A percentile compares a stretch with the other conserved stretches of the same genome.
Evolutionary conservation across 2,329 filamentous ascomycete genomes (phyloP).

Genomic region (Dothideomycetes sp.): DNA sequence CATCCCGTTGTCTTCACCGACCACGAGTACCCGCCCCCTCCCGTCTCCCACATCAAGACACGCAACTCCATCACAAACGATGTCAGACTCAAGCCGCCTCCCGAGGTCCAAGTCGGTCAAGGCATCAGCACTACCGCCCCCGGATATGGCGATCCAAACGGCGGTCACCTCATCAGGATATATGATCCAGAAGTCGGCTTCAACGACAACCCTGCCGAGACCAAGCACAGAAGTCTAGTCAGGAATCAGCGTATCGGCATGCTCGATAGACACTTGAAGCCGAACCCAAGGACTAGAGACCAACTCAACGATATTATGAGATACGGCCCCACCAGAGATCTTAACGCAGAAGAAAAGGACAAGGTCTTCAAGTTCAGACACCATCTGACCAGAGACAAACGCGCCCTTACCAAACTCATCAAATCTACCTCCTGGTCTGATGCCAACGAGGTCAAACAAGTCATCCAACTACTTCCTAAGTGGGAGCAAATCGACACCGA

Average conservation of each 20-base stretch:
- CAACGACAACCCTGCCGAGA: constrained; percentile 85
- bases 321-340: constrained; percentile 81
- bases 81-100: constrained; percentile 64
- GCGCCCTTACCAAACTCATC: constrained; percentile 84
- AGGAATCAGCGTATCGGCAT: constrained; percentile 89
- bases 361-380: constrained; percentile 96
- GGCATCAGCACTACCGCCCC: constrained; percentile 55
- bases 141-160: constrained; percentile 37
- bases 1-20: constrained; percentile 93
- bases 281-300: constrained; percentile 89
- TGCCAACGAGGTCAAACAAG: constrained; percentile 72
- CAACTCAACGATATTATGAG: constrained; percentile 83
- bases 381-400: constrained; percentile 82
- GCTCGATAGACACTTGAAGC: constrained; percentile 87
- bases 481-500: constrained; percentile 98
- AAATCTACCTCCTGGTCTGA: constrained; percentile 96
- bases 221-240: constrained; percentile 84
- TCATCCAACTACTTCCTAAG: constrained; percentile 76
- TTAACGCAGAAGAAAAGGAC: constrained; percentile 87
- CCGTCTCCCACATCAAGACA: constrained; percentile 58
- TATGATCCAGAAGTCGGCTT: constrained; percentile 91
- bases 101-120: constrained; percentile 81
- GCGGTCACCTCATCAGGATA: constrained; percentile 62
- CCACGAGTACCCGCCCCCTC: constrained; percentile 78
- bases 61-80: constrained; percentile 50